Evolutionary conservation across 1,284 basidiomycete genomes (phyloP).

Genomic region (Apiotrichum porosum): DNA sequence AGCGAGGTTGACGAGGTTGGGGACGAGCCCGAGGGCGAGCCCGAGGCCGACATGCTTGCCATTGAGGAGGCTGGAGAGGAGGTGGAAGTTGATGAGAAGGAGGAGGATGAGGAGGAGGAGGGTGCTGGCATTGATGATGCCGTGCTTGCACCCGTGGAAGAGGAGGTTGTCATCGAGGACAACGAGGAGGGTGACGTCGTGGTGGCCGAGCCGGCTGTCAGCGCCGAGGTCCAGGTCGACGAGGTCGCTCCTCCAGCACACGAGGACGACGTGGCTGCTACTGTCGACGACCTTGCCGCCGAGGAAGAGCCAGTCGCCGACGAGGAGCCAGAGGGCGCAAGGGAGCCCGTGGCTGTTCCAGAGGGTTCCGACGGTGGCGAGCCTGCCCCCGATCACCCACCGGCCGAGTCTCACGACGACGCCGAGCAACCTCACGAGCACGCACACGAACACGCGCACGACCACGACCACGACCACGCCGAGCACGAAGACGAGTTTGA

Average conservation of each 20-base stretch:
- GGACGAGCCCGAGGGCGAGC: too few species aligned
- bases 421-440: too few species aligned
- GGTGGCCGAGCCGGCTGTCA: not conserved
- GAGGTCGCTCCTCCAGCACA: not conserved
- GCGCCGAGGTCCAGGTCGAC: slow-evolving; percentile 2
- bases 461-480: slow-evolving; percentile 4
- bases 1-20: too few species aligned
- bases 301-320: slow-evolving; percentile 5
- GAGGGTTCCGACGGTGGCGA: not conserved
- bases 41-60: too few species aligned
- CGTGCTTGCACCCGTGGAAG: too few species aligned
- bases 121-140: not conserved
- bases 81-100: slow-evolving; percentile 1
- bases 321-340: slow-evolving; percentile 4
- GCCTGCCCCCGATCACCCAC: not conserved
- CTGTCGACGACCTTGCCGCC: not conserved
- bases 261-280: too few species aligned
- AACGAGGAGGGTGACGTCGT: not conserved
- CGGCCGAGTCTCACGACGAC: not conserved
- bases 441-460: too few species aligned
- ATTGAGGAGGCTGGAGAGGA: slow-evolving; percentile 3
- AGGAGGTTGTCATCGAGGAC: not conserved
- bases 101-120: not conserved
- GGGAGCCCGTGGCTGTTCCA: not conserved
- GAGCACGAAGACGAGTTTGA: slow-evolving; percentile 9